Base-by-base conservation (phyloP, 345 rosid genomes). In the Syzygium grande region DNA sequence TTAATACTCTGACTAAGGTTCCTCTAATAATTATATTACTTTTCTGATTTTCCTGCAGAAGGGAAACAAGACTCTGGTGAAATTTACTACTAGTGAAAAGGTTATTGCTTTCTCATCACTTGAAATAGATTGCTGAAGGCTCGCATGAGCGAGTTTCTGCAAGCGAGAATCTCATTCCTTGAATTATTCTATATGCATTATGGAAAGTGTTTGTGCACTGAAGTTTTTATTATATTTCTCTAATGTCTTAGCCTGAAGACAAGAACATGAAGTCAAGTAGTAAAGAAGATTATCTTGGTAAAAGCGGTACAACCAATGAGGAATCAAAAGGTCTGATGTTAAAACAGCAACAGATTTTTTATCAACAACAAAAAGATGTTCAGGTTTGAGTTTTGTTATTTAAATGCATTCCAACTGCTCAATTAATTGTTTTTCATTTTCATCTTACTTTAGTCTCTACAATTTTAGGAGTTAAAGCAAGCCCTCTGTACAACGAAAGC, bases 291-390 rank as follows among this genome's bases (percentile, higher is more conserved):
- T 86, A 85, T 87, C 78, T 86, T 89, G 90, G 90, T 16, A 93
- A 88, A 88, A 91, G 79, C 84, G 89, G 84, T 79, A 78, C 89
- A 88, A 87, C 89, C 53, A 92, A 92, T 5, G 95, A 95, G 90
- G 96, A 94, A 92, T 38, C 88, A 85, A 94, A 91, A 91, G 91
- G 49, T 86, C 92, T 86, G 89, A 85, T 79, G 85, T 80, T 90
- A 84, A 95, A 94, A 90, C 94, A 95, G 86, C 89, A 92, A 85
- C 89, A 90, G 80, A 91, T 95, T 80, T 93, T 98, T 92, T 93
- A 94, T 91, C 93, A 94, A 87, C 99, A 96, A 86, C 94, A 96
- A 90, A 86, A 89, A 85, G 96, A 95, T 91, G 92, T 95, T 84
- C 91, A 94, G 94, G 99, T 95, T 90, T 51, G 78, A 84, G 56